A percentile compares a stretch with the other conserved stretches of the same genome.
Evolutionary conservation across 805 yeast species (phyloP).

Genomic region (Kodamaea kakaduensis): DNA sequence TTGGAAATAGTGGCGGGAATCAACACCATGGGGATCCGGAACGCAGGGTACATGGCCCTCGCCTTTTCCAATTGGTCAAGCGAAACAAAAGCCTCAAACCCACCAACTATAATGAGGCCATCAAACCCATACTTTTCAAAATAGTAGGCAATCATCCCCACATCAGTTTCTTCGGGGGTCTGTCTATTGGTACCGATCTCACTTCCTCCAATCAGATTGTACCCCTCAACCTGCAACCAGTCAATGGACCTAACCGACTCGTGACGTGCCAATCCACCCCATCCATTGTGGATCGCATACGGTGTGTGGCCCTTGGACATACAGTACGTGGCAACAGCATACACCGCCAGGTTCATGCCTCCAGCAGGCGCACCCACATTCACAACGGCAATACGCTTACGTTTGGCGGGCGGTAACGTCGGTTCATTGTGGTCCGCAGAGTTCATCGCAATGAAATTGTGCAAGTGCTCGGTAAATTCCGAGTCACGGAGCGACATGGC

Average conservation of each 20-base stretch:
- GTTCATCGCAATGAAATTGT: conserved; percentile 68
- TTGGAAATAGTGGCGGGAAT: conserved; percentile 96
- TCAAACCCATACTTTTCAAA: conserved; percentile 85
- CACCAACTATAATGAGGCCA: conserved; percentile 90
- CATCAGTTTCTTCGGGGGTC: conserved; percentile 70
- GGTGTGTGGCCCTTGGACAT: conserved; percentile 86
- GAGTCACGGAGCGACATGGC: conserved; percentile 88
- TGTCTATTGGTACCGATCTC: conserved; percentile 95
- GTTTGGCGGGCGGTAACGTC: conserved; percentile 49
- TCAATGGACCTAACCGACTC: conserved; percentile 70
- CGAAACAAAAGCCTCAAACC: conserved; percentile 92
- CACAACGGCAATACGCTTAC: conserved; percentile 76
- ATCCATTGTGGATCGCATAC: conserved; percentile 90
- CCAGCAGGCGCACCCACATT: conserved; percentile 98
- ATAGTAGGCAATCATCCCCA: conserved; percentile 89
- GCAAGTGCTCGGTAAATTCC: conserved; percentile 77
- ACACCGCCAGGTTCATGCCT: conserved; percentile 87
- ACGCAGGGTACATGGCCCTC: conserved; percentile 76
- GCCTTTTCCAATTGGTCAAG: conserved; percentile 78
- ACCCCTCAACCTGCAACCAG: conserved; percentile 85
- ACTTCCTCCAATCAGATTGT: conserved; percentile 91
- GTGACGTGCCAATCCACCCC: conserved; percentile 85
- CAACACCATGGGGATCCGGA: conserved; percentile 90
- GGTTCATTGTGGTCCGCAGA: conserved; percentile 62
- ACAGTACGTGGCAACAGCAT: conserved; percentile 88